Evolutionary conservation across 345 rosid genomes (phyloP).

Genomic region (Populus deltoides): DNA sequence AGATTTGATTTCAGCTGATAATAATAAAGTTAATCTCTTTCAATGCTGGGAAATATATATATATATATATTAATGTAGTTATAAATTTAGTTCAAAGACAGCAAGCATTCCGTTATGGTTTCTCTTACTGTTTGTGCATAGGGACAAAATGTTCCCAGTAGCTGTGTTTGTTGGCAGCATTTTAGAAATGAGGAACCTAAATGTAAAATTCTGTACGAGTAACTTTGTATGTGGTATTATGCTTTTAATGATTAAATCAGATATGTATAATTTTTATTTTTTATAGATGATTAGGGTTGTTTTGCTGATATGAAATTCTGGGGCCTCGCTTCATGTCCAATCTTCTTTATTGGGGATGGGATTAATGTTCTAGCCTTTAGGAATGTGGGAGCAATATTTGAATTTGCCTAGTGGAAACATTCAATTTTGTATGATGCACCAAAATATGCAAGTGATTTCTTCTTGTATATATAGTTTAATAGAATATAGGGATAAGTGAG

Average conservation of each 20-base stretch:
- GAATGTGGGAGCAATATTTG: neutral
- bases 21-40: neutral
- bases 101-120: too few species aligned
- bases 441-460: neutral
- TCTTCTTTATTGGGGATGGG: conserved; percentile 3
- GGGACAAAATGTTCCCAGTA: too few species aligned
- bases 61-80: too few species aligned
- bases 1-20: neutral
- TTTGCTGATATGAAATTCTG: neutral
- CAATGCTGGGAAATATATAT: neutral
- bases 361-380: neutral
- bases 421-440: neutral
- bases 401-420: neutral
- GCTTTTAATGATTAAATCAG: too few species aligned
- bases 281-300: too few species aligned
- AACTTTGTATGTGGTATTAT: neutral
- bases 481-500: neutral
- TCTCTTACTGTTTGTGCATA: too few species aligned
- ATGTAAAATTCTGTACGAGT: neutral
- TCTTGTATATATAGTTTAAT: neutral
- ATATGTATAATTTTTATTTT: too few species aligned
- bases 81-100: too few species aligned
- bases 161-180: too few species aligned
- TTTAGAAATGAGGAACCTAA: neutral
- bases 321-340: neutral